A percentile compares a stretch with the other conserved stretches of the same genome.
Evolutionary conservation across 192 early-diverging fungal genomes (phyloP).

Genomic region (Coemansia pectinata): DNA sequence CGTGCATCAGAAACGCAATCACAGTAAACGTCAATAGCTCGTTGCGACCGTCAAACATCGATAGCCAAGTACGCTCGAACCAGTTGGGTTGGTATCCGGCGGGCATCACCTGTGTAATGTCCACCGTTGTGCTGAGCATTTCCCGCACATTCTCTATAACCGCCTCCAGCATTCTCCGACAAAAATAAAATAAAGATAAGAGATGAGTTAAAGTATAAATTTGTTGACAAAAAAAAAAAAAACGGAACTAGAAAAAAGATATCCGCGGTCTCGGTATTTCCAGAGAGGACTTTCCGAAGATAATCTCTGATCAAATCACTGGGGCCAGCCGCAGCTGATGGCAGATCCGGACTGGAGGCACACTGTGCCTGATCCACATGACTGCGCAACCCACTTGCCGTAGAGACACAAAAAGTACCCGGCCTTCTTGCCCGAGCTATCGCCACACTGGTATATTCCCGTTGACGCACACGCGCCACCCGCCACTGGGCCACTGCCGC

Average conservation of each 20-base stretch:
- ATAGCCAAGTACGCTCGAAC: slow-evolving; percentile 65
- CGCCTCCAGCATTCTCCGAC: slow-evolving; percentile 10
- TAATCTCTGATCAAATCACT: background rate
- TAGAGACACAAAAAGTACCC: slow-evolving; percentile 35
- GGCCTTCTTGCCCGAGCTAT: slow-evolving; percentile 15
- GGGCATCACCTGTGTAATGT: slow-evolving; percentile 29
- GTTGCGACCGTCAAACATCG: slow-evolving; percentile 68
- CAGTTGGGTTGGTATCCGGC: slow-evolving; percentile 38
- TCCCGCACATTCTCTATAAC: slow-evolving; percentile 24
- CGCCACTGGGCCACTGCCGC: slow-evolving; percentile 20
- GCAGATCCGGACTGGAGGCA: slow-evolving; percentile 29
- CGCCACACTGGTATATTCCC: slow-evolving; percentile 23
- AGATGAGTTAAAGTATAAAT: background rate
- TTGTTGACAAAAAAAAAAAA: slow-evolving; percentile 6
- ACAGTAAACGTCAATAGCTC: slow-evolving; percentile 70
- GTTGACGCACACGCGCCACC: slow-evolving; percentile 18
- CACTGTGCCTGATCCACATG: slow-evolving; percentile 32
- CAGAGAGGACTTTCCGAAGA: background rate
- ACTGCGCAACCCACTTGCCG: slow-evolving; percentile 26
- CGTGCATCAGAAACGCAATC: slow-evolving; percentile 83
- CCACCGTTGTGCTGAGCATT: slow-evolving; percentile 44
- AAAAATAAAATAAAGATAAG: background rate
- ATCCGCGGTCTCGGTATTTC: background rate
- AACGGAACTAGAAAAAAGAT: background rate
- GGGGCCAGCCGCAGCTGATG: slow-evolving; percentile 35